Base-by-base conservation (phyloP, 1,139 yeast genomes). In the Neolecta irregularis region DNA sequence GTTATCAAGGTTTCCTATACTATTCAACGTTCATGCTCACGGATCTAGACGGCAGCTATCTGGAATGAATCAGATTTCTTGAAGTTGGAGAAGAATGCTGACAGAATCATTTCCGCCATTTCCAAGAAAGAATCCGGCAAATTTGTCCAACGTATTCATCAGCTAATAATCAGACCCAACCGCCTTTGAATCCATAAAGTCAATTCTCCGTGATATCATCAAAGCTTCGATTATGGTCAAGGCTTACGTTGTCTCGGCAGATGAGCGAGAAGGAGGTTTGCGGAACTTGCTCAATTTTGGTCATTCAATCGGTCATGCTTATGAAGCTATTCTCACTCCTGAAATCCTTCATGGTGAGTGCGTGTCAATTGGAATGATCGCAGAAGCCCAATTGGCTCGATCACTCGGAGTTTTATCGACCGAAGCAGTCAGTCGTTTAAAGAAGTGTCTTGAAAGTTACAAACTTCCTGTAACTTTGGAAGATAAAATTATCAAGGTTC, bases 281-380 rank as follows among this genome's bases (percentile, higher is more conserved):
- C 70, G 99, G 60, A 88, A 88, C 56, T 62, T 88, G 48, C 67
- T 88, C 44, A 88, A 88, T 58, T 91, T 88, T 53, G 99, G 99
- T 21, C 99, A 88, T 56, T 74, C 95, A 24, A 85, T 88, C 49
- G 99, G 98, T 31, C 99, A 88, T 56, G 99, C 99, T 18, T 83
- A 78, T 47, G 99, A 88, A 61, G 98, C 98, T 11, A 72, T 91
- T 24, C 65, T 88, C 45, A 83, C 96, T 3, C 98, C 99, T 6
- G 83, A 85, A 55, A 91, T 93, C 13, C 66, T 88, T 33, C 99
- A 88, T 49, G 99, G 99, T 42, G 99, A 88, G 57, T 88, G 98
- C 65, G 98, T 88, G 13, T 69, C 96, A 6, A 69, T 88, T 44
- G 99, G 99, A 44, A 79, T 85, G 72, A 74, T 91, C 29, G 68